These are phyloP conservation scores for Penicillium italicum DNA, from an alignment of 2,329 filamentous ascomycete species.

Conservation along the genomic window DNA sequence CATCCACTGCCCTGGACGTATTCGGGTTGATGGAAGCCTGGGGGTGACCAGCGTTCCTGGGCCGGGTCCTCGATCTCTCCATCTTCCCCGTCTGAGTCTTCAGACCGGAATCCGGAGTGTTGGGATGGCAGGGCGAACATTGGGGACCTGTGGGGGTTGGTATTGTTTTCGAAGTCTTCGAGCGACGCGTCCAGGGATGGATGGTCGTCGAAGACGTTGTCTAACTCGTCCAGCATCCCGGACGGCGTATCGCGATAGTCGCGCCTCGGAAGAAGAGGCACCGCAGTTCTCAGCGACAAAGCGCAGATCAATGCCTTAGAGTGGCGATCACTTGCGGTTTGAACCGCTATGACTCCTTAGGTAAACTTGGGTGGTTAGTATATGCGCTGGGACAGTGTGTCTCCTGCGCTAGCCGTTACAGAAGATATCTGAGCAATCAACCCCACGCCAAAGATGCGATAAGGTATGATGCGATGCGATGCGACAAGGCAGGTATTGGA, in stretches of 20 bases:
- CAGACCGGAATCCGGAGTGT: conserved; percentile 62
- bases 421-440: conserved; percentile 21
- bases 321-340: conserved; percentile 6
- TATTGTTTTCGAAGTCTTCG: conserved; percentile 59
- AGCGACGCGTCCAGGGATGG: conserved; percentile 59
- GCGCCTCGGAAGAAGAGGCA: conserved; percentile 23
- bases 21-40: conserved; percentile 51
- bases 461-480: conserved; percentile 21
- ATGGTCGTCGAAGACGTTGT: conserved; percentile 55
- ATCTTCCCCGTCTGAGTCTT: conserved; percentile 47
- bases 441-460: conserved; percentile 21
- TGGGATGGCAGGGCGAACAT: conserved; percentile 55
- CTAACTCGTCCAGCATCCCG: conserved; percentile 47
- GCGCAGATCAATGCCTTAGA: conserved; percentile 14
- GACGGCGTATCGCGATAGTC: conserved; percentile 32
- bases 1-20: conserved; percentile 55
- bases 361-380: conserved; percentile 15
- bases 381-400: conserved; percentile 11
- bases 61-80: conserved; percentile 35
- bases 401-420: conserved; percentile 16
- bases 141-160: conserved; percentile 47
- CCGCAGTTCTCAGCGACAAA: conserved; percentile 18
- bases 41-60: conserved; percentile 60
- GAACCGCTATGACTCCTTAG: conserved; percentile 3
- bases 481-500: conserved; percentile 6